Base-by-base conservation (phyloP, 2,329 filamentous ascomycete genomes). In the Sporothrix inflata region DNA sequence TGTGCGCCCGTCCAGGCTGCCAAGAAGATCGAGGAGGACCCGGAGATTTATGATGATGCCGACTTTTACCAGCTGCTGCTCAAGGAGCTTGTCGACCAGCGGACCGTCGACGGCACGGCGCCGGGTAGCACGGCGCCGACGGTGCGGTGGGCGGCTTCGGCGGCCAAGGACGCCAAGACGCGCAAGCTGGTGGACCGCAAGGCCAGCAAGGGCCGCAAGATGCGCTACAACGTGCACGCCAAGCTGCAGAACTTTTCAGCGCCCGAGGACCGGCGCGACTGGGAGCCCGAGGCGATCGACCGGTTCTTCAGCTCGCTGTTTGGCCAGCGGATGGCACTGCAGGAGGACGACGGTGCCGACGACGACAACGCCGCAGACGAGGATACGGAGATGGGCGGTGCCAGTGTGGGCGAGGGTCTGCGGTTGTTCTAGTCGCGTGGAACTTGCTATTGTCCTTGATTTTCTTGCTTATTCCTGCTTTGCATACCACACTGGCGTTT, bases 201-300 rank as follows among this genome's bases (percentile, higher is more conserved):
- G 80, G 96, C 96, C 0, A 97, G 93, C 80, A 98, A 98, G 82
- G 96, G 96, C 6, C 86, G 96, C 67, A 98, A 98, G 84, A 88
- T 99, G 87, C 88, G 94, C 51, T 99, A 95, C 82, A 96, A 93
- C 19, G 94, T 98, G 61, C 94, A 98, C 79, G 95, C 98, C 84
- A 98, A 98, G 84, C 82, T 99, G 78, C 93, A 97, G 83, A 98
- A 98, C 81, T 98, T 98, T 79, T 98, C 98, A 94, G 94, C 94
- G 12, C 91, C 94, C 0, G 94, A 98, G 80, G 92, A 97, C 79
- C 86, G 93, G 70, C 87, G 91, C 3, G 82, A 81, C 19, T 99
- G 96, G 96, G 92, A 93, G 74, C 89, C 91, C 76, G 87, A 89
- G 73, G 94, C 94, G 71, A 89, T 94, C 73, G 93, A 96, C 77